Base-by-base conservation (phyloP, 805 yeast genomes). In the Komagataella pastoris region DNA sequence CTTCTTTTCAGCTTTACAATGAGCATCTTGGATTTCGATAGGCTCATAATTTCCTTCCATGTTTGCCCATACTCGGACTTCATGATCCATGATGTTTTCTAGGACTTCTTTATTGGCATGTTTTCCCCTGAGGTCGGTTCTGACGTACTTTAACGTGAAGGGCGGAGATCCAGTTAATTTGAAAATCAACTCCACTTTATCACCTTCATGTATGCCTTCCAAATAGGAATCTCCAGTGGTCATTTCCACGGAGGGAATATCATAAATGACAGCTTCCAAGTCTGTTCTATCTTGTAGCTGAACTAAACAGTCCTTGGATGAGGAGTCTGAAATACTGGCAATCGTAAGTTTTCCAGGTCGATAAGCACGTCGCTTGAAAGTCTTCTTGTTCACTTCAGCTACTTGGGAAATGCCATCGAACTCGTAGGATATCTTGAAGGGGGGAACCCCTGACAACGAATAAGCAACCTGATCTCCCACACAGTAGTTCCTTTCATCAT, bases 11-110 rank as follows among this genome's bases (percentile, higher is more conserved):
- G 71, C 71, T 48, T 62, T 55, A 72, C 99, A 93, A 65, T 70
- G 85, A 7, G 86, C 84, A 68, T 93, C 99, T 47, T 79, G 79
- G n/a, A 93, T 80, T 61, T 84, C 89, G 47, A 88, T 77, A 5
- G 97, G 97, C 65, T 90, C 96, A 62, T 93, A 93, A 3, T 88
- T 84, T 48, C 99, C 99, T 64, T 90, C 97, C 56, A 88, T 69
- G 57, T 87, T 85, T 1, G 96, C 91, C 60, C 75, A 70, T 6
- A 87, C 83, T 51, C 80, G 75, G 62, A 88, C 81, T 58, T 82
- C 86, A 60, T 80, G 69, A 2, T 77, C 83, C 67, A 77, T 70
- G 47, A 93, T 87, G 56, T 84, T 75, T 51, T 84, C 87, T 44
- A 88, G 77, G 12, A 82, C 80, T 46, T 68, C 70, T 50, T 67